Percentiles rank a stretch among this genome's conserved stretches.
Conservation (phyloP, 331 rosid species). For the Quercus phellos region DNA sequence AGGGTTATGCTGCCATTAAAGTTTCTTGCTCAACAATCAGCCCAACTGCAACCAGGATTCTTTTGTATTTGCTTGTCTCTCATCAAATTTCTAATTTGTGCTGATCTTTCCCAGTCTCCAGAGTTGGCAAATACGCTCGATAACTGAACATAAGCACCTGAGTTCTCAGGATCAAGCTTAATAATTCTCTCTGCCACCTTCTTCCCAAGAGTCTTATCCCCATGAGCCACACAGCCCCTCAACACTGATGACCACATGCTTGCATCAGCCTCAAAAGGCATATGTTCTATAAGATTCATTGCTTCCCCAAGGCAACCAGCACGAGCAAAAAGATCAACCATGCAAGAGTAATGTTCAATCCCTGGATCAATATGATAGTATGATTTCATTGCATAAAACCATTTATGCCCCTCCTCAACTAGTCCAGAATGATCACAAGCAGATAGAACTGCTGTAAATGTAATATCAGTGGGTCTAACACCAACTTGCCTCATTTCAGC, state of each 20-base stretch:
- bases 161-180: constrained; percentile 56
- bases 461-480: constrained; percentile 50
- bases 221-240: constrained; percentile 67
- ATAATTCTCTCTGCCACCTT: constrained; percentile 53
- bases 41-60: constrained; percentile 69
- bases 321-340: constrained; percentile 67
- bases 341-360: constrained; percentile 69
- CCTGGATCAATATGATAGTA: constrained; percentile 45
- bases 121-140: constrained; percentile 61
- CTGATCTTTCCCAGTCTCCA: constrained; percentile 80
- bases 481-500: constrained; percentile 48
- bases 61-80: constrained; percentile 41
- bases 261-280: constrained; percentile 66
- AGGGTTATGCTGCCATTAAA: not conserved
- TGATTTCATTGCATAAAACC: constrained; percentile 51
- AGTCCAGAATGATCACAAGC: constrained; percentile 80
- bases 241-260: constrained; percentile 68
- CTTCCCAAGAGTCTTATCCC: constrained; percentile 49
- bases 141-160: constrained; percentile 66
- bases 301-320: constrained; percentile 67
- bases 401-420: constrained; percentile 60
- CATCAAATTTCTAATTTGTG: constrained; percentile 52
- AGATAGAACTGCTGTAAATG: constrained; percentile 65
- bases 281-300: constrained; percentile 45
- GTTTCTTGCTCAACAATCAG: constrained; percentile 33